These are phyloP conservation scores for Peronosclerospora sorghi DNA, from an alignment of 352 stramenopile species.

Conservation along the genomic window DNA sequence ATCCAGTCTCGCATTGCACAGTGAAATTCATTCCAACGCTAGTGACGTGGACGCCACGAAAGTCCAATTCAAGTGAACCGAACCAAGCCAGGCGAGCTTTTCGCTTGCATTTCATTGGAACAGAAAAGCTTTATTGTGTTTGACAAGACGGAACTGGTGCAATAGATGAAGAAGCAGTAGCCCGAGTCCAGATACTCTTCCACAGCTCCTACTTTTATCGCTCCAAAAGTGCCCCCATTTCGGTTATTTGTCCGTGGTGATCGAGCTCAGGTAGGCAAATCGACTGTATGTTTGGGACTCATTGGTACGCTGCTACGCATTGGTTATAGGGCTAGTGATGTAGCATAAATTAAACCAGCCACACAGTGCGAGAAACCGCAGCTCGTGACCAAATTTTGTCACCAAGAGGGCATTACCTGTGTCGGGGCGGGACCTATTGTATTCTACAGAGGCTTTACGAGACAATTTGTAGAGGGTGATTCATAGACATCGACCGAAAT, in stretches of 20 bases:
- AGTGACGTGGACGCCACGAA: constrained; percentile 7
- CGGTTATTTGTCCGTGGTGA: constrained; percentile 70
- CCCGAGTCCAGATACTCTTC: constrained; percentile 24
- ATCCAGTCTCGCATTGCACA: constrained; percentile 26
- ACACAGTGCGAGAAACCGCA: no score
- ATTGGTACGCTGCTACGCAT: no score
- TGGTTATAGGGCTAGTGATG: no score
- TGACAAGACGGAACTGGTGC: no score
- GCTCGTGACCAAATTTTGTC: constrained; percentile 90
- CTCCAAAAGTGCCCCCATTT: constrained; percentile 24
- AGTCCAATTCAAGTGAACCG: constrained; percentile 11
- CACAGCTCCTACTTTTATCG: no score
- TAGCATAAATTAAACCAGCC: no score
- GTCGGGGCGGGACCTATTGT: constrained; percentile 93
- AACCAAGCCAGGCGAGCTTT: no score
- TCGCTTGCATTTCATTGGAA: no score
- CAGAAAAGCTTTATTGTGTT: no score
- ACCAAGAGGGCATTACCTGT: constrained; percentile 76
- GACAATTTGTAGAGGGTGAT: constrained; percentile 90
- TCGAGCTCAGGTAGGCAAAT: constrained; percentile 84
- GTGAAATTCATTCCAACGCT: no score
- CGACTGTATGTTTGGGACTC: no score
- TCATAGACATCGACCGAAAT: constrained; percentile 78
- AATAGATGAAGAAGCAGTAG: constrained; percentile 22
- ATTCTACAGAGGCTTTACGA: no score